Conservation (phyloP, 129 eudicot genomes). For the Saposhnikovia divaricata region DNA sequence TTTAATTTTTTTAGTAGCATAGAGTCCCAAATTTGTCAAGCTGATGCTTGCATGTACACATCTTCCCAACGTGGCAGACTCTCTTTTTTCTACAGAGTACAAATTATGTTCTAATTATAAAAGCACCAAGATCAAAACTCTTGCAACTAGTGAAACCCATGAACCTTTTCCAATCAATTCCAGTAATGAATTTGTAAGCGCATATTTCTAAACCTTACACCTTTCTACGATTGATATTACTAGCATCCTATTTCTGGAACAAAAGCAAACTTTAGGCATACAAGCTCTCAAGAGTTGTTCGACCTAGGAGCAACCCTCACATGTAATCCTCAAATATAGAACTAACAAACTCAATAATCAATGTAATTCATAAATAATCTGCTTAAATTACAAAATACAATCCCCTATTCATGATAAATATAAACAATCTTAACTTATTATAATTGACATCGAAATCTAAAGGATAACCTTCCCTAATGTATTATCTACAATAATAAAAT, state of each 20-base stretch:
- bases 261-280: not conserved
- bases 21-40: not conserved
- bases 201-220: not conserved
- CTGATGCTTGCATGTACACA: not conserved
- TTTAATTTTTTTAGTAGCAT: not conserved
- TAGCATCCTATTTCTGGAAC: not conserved
- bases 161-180: not conserved
- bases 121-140: not conserved
- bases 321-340: not conserved
- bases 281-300: not conserved
- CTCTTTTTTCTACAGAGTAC: not conserved
- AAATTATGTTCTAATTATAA: not conserved
- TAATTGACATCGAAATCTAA: too few relatives aligned
- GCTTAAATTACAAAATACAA: not conserved
- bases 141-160: not conserved
- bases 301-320: not conserved
- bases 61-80: not conserved
- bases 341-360: not conserved
- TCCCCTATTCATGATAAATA: not conserved
- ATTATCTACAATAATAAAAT: not conserved
- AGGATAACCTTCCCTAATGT: not conserved
- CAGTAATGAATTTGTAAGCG: not conserved
- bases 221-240: not conserved
- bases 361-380: not conserved
- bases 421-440: not conserved